A percentile compares a stretch with the other conserved stretches of the same genome.
Conservation (phyloP, 1,139 yeast genomes). For the Saccharomyces pastorianus region DNA sequence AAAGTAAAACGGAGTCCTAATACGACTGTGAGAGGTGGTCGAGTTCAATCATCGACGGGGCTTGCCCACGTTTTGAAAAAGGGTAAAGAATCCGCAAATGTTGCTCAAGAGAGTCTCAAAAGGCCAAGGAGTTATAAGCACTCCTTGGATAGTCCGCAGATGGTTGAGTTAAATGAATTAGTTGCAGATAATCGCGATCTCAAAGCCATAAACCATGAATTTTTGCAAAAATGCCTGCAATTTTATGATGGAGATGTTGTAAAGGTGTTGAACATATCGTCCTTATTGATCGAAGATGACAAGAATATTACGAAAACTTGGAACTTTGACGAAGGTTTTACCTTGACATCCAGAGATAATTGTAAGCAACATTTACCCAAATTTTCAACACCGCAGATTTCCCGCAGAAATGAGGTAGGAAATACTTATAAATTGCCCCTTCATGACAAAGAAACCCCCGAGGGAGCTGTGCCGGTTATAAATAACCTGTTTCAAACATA, state of each 20-base stretch:
- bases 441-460: constrained; percentile 8
- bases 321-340: not conserved
- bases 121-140: constrained; percentile 1
- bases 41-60: constrained; percentile 18
- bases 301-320: not conserved
- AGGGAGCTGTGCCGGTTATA: constrained; percentile 11
- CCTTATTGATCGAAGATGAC: not conserved
- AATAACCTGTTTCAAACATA: constrained; percentile 19
- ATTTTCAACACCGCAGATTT: not conserved
- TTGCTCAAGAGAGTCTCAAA: not conserved
- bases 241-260: constrained; percentile 37
- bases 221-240: constrained; percentile 35
- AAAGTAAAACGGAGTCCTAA: not conserved
- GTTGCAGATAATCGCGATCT: constrained; percentile 14
- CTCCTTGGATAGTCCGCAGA: constrained; percentile 9
- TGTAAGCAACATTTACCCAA: not conserved
- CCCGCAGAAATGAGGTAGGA: not conserved
- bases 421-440: not conserved
- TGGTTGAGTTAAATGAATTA: constrained; percentile 11
- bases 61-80: constrained; percentile 12
- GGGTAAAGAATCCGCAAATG: not conserved
- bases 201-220: constrained; percentile 24
- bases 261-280: not conserved
- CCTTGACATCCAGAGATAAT: not conserved
- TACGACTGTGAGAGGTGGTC: constrained; percentile 2